Evolutionary conservation across 225 moss, liverwort and hornwort genomes (phyloP), one percentile per base, ranked within the genome.

Genomic region (Marchantia paleacea): DNA sequence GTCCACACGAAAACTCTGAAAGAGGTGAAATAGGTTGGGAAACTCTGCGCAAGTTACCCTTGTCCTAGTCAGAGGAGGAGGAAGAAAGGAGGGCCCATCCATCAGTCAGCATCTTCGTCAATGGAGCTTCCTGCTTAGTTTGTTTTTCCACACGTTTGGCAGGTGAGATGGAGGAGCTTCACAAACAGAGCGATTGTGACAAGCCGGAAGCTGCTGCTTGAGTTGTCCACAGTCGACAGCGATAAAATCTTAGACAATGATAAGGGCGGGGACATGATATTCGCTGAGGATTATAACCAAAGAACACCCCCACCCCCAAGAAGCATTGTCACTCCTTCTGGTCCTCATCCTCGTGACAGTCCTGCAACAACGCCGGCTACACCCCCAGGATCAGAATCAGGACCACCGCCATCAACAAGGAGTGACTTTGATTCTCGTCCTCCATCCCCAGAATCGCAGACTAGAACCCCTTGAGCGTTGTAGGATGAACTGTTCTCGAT

Each of bases 131-230:
- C 69, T 70, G 69, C 69, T 70, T 70, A 70, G 69, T 12, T 70
- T 70, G 69, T 70, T 31, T 70, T 48, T 70, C 69, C 69, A 70
- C 69, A 48, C 48, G 69, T 70, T 39, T 70, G 69, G 47, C 69
- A 70, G 69, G 69, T 69, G 39, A 69, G 48, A 22, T 25, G 29
- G 30, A 47, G 69, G 69, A 70, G 69, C 47, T 47, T 20, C 39
- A 47, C 47, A 70, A 70, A 39, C 69, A 49, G 16, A 48, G 69
- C 10, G 48, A 20, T 39, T 28, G 18, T 49, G 8, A 48, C 69
- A 49, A 49, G 69, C 13, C 47, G 69, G 47, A 70, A 70, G 69
- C 11, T 70, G 69, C 10, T 70, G 48, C 69, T 70, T 47, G 48
- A 70, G 69, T 70, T 70, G 39, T 49, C 39, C 47, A 49, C 18